Evolutionary conservation across 345 rosid species (phyloP), one percentile per base, ranked within the genome.

Genomic region (Hirschfeldia incana): DNA sequence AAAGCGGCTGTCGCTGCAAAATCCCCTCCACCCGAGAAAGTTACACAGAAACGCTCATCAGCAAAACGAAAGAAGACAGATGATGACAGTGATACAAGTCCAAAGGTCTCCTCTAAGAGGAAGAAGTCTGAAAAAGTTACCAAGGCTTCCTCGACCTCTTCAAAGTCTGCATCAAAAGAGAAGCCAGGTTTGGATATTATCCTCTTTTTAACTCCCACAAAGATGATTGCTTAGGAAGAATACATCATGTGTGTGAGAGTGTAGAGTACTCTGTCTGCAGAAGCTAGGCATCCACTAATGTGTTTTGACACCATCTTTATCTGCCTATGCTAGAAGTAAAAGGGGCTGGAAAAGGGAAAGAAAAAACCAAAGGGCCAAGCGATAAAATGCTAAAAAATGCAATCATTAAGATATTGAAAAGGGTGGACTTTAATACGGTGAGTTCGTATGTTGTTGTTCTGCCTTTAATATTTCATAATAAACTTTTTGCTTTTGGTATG

Each of bases 391-490:
- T 94, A 15, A 88, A 93, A 79, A 82, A 82, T 76, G 90, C 94
- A 29, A 88, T 88, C 34, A 82, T 88, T 82, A 89, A 88, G 82
- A 89, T 88, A 78, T 91, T 94, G 13, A 89, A 89, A 78, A 85
- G 86, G 75, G 98, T 94, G 74, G 98, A 94, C 86, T 94, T 94
- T 81, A 91, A 87, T 73, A 94, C 92, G 67, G 97, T 94, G 78
- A 78, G 92, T 61, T 63, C 81, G 72, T 37, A 61, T 49, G 8
- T 69, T 33, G 65, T n/a, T n/a, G n/a, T n/a, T n/a, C n/a, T 49
- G 61, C 21, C 73, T 53, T 72, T 32, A 6, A 55, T 57, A 53
- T 51, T n/a, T 9, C 39, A 4, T 32, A 59, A 37, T n/a, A 28
- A 42, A 58, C 9, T 44, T 16, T 16, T 33, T 44, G 53, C 37